Evolutionary conservation across 78 protist genomes (phyloP), one percentile per base, ranked within the genome.

Genomic region (Speleostelium caveatum): DNA sequence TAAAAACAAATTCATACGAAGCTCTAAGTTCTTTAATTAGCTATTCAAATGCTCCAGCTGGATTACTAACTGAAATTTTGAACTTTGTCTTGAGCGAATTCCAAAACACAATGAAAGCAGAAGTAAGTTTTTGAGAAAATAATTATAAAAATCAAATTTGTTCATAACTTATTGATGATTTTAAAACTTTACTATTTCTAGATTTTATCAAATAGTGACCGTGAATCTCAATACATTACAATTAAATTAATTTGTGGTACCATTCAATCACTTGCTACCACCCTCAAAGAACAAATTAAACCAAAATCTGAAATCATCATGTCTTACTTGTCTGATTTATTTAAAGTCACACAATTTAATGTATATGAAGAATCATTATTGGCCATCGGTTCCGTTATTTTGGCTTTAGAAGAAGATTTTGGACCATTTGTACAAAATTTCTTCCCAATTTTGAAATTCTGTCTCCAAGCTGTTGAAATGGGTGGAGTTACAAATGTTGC

Each of bases 301-400:
- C 89, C 94, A 51, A 51, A 60, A 32, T 61, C 79, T 30, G 95
- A 91, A 62, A n/a, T 6, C n/a, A 61, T 94, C 65, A 92, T 96
- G 97, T 24, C 33, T 35, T 78, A 61, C 69, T 92, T 86, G 80
- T 33, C 95, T 22, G 58, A 78, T 28, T 94, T 95, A 24, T 83
- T 87, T 65, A 38, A 72, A 7, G 72, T 24, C 86, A 45, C n/a
- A 6, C 6, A 45, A 6, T 10, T 10, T 14, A 45, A 14, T 10
- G 39, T 90, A 30, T 94, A 95, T 17, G 97, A 96, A 85, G 98
- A 97, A 61, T 95, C 97, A 22, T 69, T 97, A 53, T 22, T 96
- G 74, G 94, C 97, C 38, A 92, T 96, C 30, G 95, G 93, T 65
- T 36, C 95, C 1, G 45, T 95, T 53, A 92, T 93, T 21, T 58